Base-by-base conservation (phyloP, 1,284 basidiomycete species). In the Trichosporon sp. region DNA sequence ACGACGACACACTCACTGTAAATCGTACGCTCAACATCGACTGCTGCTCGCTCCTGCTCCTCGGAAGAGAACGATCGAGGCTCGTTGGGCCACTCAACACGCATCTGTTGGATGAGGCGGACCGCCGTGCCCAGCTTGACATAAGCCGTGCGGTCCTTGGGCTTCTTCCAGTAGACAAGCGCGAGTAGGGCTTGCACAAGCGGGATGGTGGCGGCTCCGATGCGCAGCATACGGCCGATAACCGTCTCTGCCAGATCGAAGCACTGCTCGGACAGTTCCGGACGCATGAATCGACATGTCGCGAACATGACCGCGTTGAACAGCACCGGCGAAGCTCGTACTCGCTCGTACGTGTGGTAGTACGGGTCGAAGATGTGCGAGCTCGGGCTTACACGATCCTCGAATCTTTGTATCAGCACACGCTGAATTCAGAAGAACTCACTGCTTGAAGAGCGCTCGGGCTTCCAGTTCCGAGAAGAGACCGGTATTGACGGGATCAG, bases 301-400 rank as follows among this genome's bases (percentile, higher is more conserved):
- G 72, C 75, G 53, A 68, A 72, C 35, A 78, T 65, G 35, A 76
- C 68, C 7, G 74, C 75, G 13, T 72, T 72, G 68, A 75, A 75
- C 18, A 78, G 70, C 3, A 47, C 42, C 3, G 58, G 31, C 0
- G 64, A 64, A 2, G n/a, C 9, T 5, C 66, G 66, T 13, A 68
- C 64, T 1, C 66, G 64, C 32, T 70, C 69, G 31, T 63, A 70
- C 25, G 69, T 70, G 64, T 65, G 64, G 34, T 47, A 70, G 4
- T 18, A 23, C 8, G 31, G 66, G 29, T 70, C 69, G 29, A 70
- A 70, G 15, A 70, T n/a, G 64, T 65, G 56, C 18, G 56, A 60
- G n/a, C 56, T 60, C 15, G 56, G 56, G 56, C 56, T 60, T 21
- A 60, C 56, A 2, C 56, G 56, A 7, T 60, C 56, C 23, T 60